Conservation (phyloP, 108 stramenopile species). For the Licmophora abbreviata region DNA sequence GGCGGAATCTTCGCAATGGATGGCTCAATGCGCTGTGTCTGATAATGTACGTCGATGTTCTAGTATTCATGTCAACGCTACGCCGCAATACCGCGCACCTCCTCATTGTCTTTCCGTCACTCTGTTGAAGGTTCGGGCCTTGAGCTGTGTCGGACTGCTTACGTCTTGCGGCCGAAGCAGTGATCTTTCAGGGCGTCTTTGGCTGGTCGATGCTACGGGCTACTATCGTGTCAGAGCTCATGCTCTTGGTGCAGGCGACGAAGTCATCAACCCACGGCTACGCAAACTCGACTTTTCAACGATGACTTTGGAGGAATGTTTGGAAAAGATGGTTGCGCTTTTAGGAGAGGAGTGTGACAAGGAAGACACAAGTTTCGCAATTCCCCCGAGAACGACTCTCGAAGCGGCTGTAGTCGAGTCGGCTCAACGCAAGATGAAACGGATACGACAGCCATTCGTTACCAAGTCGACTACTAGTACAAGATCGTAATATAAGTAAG, state of each 20-base stretch:
- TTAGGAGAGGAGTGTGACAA: slow-evolving; percentile 3
- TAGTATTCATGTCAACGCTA: not conserved
- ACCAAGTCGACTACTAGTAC: too few relatives aligned
- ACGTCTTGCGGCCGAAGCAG: slow-evolving; percentile 31
- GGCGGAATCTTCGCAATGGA: slow-evolving; percentile 41
- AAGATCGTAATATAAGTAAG: too few relatives aligned
- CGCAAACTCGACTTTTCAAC: slow-evolving; percentile 3
- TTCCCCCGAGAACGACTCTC: not conserved
- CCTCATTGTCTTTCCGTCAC: not conserved
- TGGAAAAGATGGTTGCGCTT: slow-evolving; percentile 1
- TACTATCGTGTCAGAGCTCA: slow-evolving; percentile 53
- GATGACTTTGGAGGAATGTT: not conserved
- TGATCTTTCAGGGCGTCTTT: slow-evolving; percentile 4
- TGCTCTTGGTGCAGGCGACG: slow-evolving; percentile 44
- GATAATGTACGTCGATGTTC: slow-evolving; percentile 16
- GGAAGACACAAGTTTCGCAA: not conserved
- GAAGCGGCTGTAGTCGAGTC: not conserved
- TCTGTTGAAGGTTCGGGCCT: slow-evolving; percentile 6
- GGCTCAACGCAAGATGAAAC: not conserved
- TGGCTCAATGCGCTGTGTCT: slow-evolving; percentile 50
- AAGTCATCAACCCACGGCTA: slow-evolving; percentile 15
- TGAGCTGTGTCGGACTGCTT: slow-evolving; percentile 49
- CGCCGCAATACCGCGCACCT: not conserved
- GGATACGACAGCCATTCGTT: too few relatives aligned
- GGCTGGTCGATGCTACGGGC: slow-evolving; percentile 65